These are phyloP conservation scores for Suillus sp. DNA, from an alignment of 768 basidiomycete species.

Conservation along the genomic window DNA sequence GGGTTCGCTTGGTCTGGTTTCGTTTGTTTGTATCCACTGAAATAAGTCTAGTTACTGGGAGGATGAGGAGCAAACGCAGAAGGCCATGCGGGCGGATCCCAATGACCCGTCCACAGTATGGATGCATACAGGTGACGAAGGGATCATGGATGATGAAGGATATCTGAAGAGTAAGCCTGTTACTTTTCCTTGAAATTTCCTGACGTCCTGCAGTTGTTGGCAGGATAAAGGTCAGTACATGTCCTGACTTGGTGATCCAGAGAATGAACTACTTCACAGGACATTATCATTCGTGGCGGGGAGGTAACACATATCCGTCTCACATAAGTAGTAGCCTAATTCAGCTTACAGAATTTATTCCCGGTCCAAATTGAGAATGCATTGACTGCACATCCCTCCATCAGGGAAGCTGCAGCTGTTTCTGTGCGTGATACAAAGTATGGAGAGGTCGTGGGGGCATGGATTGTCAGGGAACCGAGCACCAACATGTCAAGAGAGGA, in stretches of 20 bases:
- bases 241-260: neutral
- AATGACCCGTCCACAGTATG: slow-evolving; percentile 61
- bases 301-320: slow-evolving; percentile 48
- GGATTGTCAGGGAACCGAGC: slow-evolving; percentile 58
- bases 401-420: slow-evolving; percentile 75
- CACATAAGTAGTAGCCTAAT: neutral
- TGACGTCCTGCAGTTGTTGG: slow-evolving; percentile 59
- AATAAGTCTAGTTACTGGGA: slow-evolving; percentile 60
- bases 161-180: slow-evolving; percentile 64
- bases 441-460: slow-evolving; percentile 82
- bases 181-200: neutral
- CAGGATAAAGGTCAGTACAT: slow-evolving; percentile 63
- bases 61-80: slow-evolving; percentile 65
- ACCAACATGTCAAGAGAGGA: slow-evolving; percentile 47
- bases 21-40: neutral
- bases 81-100: slow-evolving; percentile 53
- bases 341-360: slow-evolving; percentile 64
- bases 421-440: slow-evolving; percentile 68
- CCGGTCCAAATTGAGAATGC: slow-evolving; percentile 85
- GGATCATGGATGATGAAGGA: slow-evolving; percentile 78
- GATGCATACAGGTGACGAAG: slow-evolving; percentile 88
- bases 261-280: slow-evolving; percentile 39
- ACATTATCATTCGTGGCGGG: slow-evolving; percentile 85
- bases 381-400: slow-evolving; percentile 52
- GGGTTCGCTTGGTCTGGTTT: slow-evolving; percentile 47